phyloP scores from a whole-genome alignment of 2,329 filamentous ascomycete species.

The Calonectria pauciramosa region DNA sequence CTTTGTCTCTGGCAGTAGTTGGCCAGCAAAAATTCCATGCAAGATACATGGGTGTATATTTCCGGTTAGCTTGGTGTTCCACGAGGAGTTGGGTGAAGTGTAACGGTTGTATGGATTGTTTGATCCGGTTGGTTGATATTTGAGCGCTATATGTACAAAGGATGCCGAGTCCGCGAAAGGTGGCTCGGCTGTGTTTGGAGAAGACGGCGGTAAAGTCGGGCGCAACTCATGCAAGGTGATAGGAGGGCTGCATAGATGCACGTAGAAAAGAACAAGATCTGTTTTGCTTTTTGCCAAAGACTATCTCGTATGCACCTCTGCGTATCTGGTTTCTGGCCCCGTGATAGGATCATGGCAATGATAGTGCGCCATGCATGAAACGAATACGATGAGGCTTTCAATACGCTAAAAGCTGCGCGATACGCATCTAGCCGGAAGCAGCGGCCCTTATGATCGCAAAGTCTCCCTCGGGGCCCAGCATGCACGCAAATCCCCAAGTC shows the following conservation, averaged over 20 bases:
- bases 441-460: conserved; percentile 10
- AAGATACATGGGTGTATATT: neutral
- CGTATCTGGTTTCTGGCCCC: neutral
- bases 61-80: neutral
- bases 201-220: neutral
- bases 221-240: neutral
- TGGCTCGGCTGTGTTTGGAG: neutral
- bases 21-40: neutral
- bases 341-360: conserved; percentile 4
- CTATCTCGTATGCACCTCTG: neutral
- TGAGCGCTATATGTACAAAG: neutral
- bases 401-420: neutral
- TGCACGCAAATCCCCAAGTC: neutral
- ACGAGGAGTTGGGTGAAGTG: conserved; percentile 6
- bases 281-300: neutral
- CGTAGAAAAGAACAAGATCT: neutral
- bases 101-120: neutral
- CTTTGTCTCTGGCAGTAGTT: conserved; percentile 87
- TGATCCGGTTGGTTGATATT: neutral
- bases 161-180: neutral
- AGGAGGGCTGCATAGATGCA: neutral
- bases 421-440: conserved; percentile 3
- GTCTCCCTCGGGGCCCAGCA: neutral
- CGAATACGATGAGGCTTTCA: neutral
- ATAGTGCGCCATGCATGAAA: conserved; percentile 7